A percentile compares a stretch with the other conserved stretches of the same genome.
These are phyloP conservation scores for Trichoderma sp. DNA, from an alignment of 2,329 filamentous ascomycete species.

Conservation along the genomic window DNA sequence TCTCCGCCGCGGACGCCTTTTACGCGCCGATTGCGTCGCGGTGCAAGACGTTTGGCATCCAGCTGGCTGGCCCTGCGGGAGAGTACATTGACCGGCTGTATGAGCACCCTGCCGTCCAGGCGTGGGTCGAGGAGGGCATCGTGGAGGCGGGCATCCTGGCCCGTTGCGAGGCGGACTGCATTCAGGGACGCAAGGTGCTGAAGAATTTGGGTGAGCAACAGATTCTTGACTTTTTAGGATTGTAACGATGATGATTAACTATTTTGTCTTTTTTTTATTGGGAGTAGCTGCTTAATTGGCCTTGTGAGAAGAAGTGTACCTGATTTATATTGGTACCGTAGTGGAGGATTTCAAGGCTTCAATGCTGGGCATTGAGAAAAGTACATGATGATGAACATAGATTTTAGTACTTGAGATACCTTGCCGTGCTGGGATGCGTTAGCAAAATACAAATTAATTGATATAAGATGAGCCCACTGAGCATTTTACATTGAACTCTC, in stretches of 20 bases:
- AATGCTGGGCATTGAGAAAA: neutral
- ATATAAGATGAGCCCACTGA: neutral
- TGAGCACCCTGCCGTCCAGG: constrained; percentile 36
- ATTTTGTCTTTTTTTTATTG: neutral
- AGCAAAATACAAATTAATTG: neutral
- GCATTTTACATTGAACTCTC: neutral
- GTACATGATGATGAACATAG: neutral
- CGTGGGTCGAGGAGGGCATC: constrained; percentile 40
- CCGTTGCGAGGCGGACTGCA: constrained; percentile 37
- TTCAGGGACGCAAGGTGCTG: constrained; percentile 34
- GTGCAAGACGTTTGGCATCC: constrained; percentile 38
- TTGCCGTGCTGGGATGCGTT: neutral
- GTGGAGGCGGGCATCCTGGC: constrained; percentile 38
- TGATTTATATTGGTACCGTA: neutral
- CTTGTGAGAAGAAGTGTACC: neutral
- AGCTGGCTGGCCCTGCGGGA: constrained; percentile 30
- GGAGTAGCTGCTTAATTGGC: neutral
- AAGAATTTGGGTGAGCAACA: constrained; percentile 28
- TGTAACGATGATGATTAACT: neutral
- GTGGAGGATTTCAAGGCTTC: neutral
- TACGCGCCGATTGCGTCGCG: constrained; percentile 43
- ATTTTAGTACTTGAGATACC: neutral
- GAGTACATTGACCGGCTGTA: constrained; percentile 38
- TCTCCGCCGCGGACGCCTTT: constrained; percentile 42
- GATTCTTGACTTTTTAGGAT: neutral